These are phyloP conservation scores for Rusavskia elegans DNA, from an alignment of 495 filamentous ascomycete species.

Conservation along the genomic window DNA sequence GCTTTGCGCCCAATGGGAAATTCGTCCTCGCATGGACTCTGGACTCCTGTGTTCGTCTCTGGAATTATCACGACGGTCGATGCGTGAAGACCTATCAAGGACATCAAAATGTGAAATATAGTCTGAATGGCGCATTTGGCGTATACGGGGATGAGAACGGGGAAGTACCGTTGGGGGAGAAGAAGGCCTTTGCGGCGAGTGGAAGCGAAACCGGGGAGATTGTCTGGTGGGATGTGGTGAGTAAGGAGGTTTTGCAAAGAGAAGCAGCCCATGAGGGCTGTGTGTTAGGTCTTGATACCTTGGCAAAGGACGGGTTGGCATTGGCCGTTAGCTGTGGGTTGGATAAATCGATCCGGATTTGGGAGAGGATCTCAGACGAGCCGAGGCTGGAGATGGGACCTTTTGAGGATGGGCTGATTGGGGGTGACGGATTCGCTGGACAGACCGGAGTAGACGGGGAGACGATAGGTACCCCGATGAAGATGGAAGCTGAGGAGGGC, in stretches of 20 bases:
- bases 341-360: constrained; percentile 49
- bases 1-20: constrained; percentile 85
- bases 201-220: constrained; percentile 80
- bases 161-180: constrained; percentile 5
- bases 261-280: constrained; percentile 57
- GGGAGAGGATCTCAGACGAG: constrained; percentile 28
- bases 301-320: constrained; percentile 24
- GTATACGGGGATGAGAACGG: constrained; percentile 26
- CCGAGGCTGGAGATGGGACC: constrained; percentile 1
- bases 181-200: constrained; percentile 51
- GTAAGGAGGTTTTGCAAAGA: constrained; percentile 63
- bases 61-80: constrained; percentile 80
- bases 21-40: constrained; percentile 84
- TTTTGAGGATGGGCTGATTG: not conserved
- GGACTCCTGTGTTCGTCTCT: constrained; percentile 77
- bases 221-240: constrained; percentile 77
- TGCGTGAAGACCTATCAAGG: constrained; percentile 97
- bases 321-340: constrained; percentile 46
- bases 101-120: constrained; percentile 71
- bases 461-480: not conserved
- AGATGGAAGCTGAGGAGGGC: not conserved
- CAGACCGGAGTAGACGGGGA: not conserved
- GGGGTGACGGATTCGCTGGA: not conserved
- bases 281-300: constrained; percentile 72
- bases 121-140: constrained; percentile 68